Percentiles rank a stretch among this genome's conserved stretches.
These are phyloP conservation scores for Salix purpurea DNA, from an alignment of 345 rosid species.

Conservation along the genomic window DNA sequence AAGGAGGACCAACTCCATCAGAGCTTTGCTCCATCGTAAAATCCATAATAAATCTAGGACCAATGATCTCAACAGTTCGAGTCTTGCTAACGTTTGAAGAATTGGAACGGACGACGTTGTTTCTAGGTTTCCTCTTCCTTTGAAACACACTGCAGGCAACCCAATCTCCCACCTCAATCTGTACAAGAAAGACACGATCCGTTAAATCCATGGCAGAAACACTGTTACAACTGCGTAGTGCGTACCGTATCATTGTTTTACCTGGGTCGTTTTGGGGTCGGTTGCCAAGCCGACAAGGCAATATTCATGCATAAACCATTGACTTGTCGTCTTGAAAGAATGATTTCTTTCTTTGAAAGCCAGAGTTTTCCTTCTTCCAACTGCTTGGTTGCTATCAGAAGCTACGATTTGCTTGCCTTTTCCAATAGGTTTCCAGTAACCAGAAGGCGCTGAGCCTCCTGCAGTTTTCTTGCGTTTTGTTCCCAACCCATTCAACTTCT, in stretches of 20 bases:
- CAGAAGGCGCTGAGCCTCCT: slow-evolving; percentile 52
- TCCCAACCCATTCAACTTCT: slow-evolving; percentile 13
- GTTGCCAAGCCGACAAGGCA: slow-evolving; percentile 30
- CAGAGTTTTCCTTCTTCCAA: slow-evolving; percentile 55
- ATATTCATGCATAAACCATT: slow-evolving; percentile 71
- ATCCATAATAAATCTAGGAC: slow-evolving; percentile 23
- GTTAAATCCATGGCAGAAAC: not conserved
- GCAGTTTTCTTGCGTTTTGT: slow-evolving; percentile 33
- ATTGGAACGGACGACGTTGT: slow-evolving; percentile 13
- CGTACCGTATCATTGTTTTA: not conserved
- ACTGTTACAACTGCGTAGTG: not conserved
- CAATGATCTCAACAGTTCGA: not conserved
- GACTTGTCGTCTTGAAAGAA: slow-evolving; percentile 24
- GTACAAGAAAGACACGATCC: slow-evolving; percentile 15
- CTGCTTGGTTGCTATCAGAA: slow-evolving; percentile 30
- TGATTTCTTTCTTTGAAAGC: slow-evolving; percentile 39
- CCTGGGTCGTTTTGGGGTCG: slow-evolving; percentile 25
- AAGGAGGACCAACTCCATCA: slow-evolving; percentile 43
- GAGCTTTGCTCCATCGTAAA: slow-evolving; percentile 32
- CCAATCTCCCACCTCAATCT: slow-evolving; percentile 56
- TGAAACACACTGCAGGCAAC: slow-evolving; percentile 57
- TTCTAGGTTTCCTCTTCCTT: slow-evolving; percentile 41
- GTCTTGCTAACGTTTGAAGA: slow-evolving; percentile 1
- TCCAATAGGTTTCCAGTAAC: slow-evolving; percentile 67
- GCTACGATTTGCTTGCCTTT: slow-evolving; percentile 47